Conservation (phyloP, 192 early-diverging fungal genomes). For the Linnemannia elongata region DNA sequence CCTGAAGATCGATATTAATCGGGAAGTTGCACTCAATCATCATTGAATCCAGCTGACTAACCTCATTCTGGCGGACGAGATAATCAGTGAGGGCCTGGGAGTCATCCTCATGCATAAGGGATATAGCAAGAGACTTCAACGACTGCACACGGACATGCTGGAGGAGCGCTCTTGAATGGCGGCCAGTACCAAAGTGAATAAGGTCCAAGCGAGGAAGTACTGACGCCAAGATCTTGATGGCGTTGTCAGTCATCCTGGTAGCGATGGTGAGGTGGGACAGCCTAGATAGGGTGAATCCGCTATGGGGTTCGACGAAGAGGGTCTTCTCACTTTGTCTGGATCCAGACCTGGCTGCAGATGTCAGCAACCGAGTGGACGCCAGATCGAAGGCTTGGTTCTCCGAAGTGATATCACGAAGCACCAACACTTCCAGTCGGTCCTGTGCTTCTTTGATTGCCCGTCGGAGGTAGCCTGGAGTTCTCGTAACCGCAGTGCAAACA, state of each 20-base stretch:
- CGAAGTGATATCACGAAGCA: neutral
- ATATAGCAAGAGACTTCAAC: neutral
- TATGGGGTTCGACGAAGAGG: neutral
- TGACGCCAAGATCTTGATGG: neutral
- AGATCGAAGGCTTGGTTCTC: neutral
- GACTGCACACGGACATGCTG: neutral
- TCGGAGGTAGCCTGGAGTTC: neutral
- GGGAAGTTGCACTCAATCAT: neutral
- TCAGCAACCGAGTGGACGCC: neutral
- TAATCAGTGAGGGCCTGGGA: neutral
- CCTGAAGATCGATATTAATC: neutral
- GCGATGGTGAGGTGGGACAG: neutral
- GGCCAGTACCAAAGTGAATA: neutral
- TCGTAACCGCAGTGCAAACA: neutral
- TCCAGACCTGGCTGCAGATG: neutral
- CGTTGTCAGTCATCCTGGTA: neutral
- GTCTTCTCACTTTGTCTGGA: neutral
- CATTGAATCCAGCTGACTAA: neutral
- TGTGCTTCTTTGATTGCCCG: neutral
- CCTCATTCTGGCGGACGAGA: neutral
- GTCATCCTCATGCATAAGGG: neutral
- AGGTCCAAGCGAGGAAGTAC: neutral
- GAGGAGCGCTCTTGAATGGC: neutral
- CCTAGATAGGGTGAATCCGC: neutral
- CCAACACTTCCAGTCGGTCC: neutral